Evolutionary conservation across 495 filamentous ascomycete genomes (phyloP).

Genomic region (Hyaloscypha finlandica): DNA sequence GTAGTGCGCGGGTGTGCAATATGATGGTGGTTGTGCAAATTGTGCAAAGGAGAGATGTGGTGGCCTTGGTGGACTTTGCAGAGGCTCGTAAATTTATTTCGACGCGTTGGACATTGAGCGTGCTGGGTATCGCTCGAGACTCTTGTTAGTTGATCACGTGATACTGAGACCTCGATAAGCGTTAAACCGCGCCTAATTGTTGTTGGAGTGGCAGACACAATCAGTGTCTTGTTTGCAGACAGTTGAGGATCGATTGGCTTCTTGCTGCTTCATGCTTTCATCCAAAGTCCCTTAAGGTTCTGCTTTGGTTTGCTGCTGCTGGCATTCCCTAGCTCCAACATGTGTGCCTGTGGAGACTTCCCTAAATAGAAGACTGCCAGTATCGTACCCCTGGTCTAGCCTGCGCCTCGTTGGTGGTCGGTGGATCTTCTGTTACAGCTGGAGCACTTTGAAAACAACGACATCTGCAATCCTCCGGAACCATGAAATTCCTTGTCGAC

Average conservation of each 20-base stretch:
- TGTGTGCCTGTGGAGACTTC: neutral
- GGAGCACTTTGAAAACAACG: conserved; percentile 13
- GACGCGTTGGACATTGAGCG: neutral
- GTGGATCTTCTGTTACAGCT: conserved; percentile 1
- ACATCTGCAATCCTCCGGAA: neutral
- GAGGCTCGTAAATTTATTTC: conserved; percentile 1
- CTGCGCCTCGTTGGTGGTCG: conserved; percentile 3
- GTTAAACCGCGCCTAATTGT: no score
- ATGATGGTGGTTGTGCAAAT: neutral
- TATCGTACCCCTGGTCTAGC: neutral
- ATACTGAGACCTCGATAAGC: neutral
- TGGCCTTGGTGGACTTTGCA: neutral
- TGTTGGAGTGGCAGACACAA: no score
- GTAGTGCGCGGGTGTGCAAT: neutral
- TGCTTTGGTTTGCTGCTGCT: neutral
- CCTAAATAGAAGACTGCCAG: neutral
- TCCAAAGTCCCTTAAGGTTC: neutral
- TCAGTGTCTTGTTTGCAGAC: neutral
- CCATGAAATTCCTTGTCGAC: neutral
- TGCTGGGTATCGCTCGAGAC: no score
- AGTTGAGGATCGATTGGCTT: neutral
- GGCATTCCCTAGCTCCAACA: neutral
- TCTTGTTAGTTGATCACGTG: neutral
- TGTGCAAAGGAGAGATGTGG: neutral
- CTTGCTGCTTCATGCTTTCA: neutral